Evolutionary conservation across 306 rosid species (phyloP), one percentile per base, ranked within the genome.

Genomic region (Amphicarpaea edgeworthii): DNA sequence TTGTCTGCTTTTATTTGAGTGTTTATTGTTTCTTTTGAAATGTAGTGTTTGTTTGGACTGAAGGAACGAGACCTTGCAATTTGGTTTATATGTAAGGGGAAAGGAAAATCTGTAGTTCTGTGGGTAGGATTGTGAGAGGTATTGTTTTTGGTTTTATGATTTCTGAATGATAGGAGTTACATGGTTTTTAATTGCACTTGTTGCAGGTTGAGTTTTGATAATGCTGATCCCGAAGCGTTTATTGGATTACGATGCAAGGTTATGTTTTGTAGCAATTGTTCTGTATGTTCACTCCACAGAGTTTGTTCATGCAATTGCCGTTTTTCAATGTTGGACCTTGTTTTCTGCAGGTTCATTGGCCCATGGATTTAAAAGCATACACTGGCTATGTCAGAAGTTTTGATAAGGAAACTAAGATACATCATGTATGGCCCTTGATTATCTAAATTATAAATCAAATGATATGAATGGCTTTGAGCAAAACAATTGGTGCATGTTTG

Each of bases 161-260:
- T 76, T 76, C 57, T 73, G 40, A 9, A 17, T 68, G 66, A 41
- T 30, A 15, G 50, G 60, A 74, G 58, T 82, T 55, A 78, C 58
- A 11, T 57, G 68, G 51, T 49, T 50, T 60, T 67, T 73, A 26
- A 34, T 46, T 87, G 82, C 41, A 76, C 43, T 60, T 77, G 17
- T 20, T 70, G 76, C 90, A 95, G 99, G 92, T 79, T 95, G 92
- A 85, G 82, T 83, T 87, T 84, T 68, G 90, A 84, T 45, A 79
- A 80, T 45, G 93, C 85, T 45, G 89, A 92, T 82, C 96, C 93
- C 0, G 89, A 89, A 84, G 80, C 79, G 37, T 89, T 92, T 74
- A 63, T 92, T 45, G 99, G 99, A 46, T 74, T 95, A 77, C 84
- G 87, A 82, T 95, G 99, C 99, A 90, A 95, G 99, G 99, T 85